phyloP scores from a whole-genome alignment of 768 basidiomycete species.

The Leccinum disarticulatum region DNA sequence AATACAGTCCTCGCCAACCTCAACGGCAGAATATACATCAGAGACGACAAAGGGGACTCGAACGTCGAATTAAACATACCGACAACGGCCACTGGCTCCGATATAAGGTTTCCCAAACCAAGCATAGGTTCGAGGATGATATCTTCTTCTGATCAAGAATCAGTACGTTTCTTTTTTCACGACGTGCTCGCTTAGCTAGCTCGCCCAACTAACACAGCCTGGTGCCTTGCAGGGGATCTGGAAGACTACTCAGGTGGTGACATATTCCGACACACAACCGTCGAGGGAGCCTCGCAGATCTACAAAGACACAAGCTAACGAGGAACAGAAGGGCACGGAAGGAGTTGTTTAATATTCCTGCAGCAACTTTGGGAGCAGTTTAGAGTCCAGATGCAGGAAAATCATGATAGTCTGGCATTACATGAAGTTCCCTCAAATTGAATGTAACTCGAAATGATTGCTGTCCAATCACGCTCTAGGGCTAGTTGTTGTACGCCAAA shows the following conservation, averaged over 20 bases:
- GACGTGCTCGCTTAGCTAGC: not conserved
- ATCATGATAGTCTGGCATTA: not conserved
- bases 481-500: not conserved
- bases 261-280: not conserved
- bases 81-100: not conserved
- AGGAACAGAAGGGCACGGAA: not conserved
- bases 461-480: not conserved
- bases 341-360: not conserved
- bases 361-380: not conserved
- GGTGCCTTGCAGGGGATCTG: not conserved
- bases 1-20: conserved; percentile 2
- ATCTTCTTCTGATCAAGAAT: not conserved
- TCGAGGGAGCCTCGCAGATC: not conserved
- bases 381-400: not conserved
- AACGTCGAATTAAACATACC: not conserved
- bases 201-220: not conserved
- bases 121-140: not conserved
- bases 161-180: not conserved
- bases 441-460: not conserved
- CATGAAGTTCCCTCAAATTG: not conserved
- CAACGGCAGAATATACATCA: not conserved
- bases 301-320: not conserved
- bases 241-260: not conserved
- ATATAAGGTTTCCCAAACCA: not conserved
- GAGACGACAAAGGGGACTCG: not conserved